These are phyloP conservation scores for Tetrapyrgos nigripes DNA, from an alignment of 1,284 basidiomycete species.

Conservation along the genomic window DNA sequence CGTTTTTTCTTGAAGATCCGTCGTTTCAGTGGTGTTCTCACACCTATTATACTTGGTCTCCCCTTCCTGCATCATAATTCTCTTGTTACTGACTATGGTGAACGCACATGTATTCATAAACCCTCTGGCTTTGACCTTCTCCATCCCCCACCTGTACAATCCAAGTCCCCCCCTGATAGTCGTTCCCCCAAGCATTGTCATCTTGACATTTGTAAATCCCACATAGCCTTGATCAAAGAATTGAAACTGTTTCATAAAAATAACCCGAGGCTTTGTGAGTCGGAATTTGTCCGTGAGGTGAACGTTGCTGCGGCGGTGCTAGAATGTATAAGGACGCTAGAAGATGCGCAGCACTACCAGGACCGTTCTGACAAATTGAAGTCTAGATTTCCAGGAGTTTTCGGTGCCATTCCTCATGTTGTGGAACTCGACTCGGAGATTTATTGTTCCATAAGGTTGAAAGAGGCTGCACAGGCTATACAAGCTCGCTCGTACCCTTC, in stretches of 20 bases:
- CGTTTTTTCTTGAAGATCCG: too few relatives aligned
- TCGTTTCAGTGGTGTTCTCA: too few relatives aligned
- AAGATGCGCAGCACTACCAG: too few relatives aligned
- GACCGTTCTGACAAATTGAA: conserved; percentile 1
- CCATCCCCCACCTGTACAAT: conserved; percentile 13
- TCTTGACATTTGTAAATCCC: neutral
- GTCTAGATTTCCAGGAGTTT: neutral
- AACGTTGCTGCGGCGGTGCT: too few relatives aligned
- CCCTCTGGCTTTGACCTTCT: conserved; percentile 21
- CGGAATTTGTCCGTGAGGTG: neutral
- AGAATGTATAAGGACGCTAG: too few relatives aligned
- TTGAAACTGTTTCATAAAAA: neutral
- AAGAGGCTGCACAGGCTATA: conserved; percentile 24
- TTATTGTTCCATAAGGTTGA: conserved; percentile 23
- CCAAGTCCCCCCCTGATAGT: neutral
- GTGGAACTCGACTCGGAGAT: conserved; percentile 20
- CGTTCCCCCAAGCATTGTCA: too few relatives aligned
- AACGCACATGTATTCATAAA: conserved; percentile 22
- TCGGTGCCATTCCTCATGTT: conserved; percentile 20
- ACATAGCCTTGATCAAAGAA: neutral
- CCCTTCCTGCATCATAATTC: conserved; percentile 29
- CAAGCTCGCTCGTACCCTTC: conserved; percentile 20
- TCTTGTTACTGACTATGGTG: conserved; percentile 27
- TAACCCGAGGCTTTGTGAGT: neutral
- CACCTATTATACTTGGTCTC: conserved; percentile 30